phyloP scores from a whole-genome alignment of 2,329 filamentous ascomycete species.

The Chaetomiaceae sp. region DNA sequence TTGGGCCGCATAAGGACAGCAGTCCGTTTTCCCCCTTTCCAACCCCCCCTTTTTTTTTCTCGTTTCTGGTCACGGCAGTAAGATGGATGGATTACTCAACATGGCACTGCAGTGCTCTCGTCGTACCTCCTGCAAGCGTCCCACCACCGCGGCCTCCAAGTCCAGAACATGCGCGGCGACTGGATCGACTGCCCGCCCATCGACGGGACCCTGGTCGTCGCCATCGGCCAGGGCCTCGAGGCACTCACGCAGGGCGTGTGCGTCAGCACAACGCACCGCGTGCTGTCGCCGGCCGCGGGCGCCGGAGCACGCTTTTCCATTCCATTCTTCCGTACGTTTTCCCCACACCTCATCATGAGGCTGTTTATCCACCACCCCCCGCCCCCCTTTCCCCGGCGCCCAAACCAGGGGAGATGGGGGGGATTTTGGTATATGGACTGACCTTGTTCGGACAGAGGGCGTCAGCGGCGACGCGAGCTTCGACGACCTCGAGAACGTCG shows the following conservation, averaged over 20 bases:
- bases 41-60: background rate
- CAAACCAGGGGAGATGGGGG: too few species aligned
- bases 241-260: slow-evolving; percentile 81
- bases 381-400: too few species aligned
- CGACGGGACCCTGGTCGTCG: slow-evolving; percentile 74
- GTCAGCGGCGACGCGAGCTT: slow-evolving; percentile 75
- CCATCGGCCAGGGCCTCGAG: slow-evolving; percentile 83
- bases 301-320: slow-evolving; percentile 71
- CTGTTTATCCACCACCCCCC: too few species aligned
- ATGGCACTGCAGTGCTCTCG: slow-evolving; percentile 67
- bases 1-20: slow-evolving; percentile 79
- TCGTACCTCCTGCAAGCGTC: slow-evolving; percentile 78
- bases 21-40: slow-evolving; percentile 33
- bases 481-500: slow-evolving; percentile 64
- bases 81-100: too few species aligned
- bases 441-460: too few species aligned
- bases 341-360: too few species aligned
- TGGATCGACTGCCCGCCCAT: slow-evolving; percentile 83
- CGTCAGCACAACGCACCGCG: slow-evolving; percentile 75
- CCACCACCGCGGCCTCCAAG: slow-evolving; percentile 71
- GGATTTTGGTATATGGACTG: too few species aligned
- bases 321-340: slow-evolving; percentile 88
- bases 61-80: background rate
- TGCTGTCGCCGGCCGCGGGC: slow-evolving; percentile 67
- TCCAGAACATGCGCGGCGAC: slow-evolving; percentile 70